Percentiles rank a stretch among this genome's conserved stretches.
phyloP scores from a whole-genome alignment of 2,329 filamentous ascomycete species.

The Dactylellina haptotyla region DNA sequence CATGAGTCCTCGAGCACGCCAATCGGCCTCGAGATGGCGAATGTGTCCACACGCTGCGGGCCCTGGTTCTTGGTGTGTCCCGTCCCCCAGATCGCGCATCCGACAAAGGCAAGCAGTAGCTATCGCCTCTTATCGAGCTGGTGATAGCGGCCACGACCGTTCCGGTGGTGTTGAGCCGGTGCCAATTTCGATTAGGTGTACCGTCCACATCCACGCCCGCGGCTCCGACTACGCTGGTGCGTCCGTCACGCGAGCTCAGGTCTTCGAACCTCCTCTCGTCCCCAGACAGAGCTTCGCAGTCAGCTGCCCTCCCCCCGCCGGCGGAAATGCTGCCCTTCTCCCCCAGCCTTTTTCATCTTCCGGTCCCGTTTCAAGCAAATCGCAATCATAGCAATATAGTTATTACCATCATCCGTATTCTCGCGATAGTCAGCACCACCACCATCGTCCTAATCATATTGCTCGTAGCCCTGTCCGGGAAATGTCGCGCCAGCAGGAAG shows the following conservation, averaged over 20 bases:
- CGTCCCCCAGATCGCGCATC: no score
- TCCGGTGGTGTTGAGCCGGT: not conserved
- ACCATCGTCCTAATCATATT: no score
- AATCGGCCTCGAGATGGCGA: constrained; percentile 32
- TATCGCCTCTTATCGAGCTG: no score
- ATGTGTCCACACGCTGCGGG: not conserved
- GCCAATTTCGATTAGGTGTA: no score
- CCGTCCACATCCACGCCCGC: no score
- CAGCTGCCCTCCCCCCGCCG: constrained; percentile 10
- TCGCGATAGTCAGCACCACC: no score
- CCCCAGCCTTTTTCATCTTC: constrained; percentile 21
- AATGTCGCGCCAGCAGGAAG: constrained; percentile 38
- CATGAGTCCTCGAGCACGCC: constrained; percentile 26
- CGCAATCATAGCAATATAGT: no score
- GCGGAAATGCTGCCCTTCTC: constrained; percentile 14
- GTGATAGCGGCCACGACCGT: no score
- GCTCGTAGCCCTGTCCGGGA: not conserved
- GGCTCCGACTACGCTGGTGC: not conserved
- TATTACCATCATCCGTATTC: no score
- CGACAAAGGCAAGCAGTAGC: no score
- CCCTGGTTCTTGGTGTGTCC: not conserved
- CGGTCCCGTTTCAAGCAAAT: not conserved
- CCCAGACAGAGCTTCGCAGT: constrained; percentile 11
- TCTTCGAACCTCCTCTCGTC: constrained; percentile 29
- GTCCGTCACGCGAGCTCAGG: constrained; percentile 30